A percentile compares a stretch with the other conserved stretches of the same genome.
Evolutionary conservation across 768 basidiomycete genomes (phyloP).

Genomic region (Macrolepiota albuminosa): DNA sequence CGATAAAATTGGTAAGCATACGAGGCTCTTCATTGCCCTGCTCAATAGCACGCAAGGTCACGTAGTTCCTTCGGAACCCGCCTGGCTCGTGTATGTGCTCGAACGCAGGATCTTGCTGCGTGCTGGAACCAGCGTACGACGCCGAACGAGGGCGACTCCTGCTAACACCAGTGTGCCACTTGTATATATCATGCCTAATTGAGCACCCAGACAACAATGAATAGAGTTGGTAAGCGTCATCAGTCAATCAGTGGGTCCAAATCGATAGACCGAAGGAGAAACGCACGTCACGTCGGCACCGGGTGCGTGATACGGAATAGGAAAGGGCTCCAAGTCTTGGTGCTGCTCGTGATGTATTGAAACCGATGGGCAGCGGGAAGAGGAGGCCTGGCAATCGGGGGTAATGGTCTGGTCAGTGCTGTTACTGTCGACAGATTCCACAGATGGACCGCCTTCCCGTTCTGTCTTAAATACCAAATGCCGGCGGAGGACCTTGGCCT

Average conservation of each 20-base stretch:
- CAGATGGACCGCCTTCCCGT: slow-evolving; percentile 30
- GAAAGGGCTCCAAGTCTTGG: slow-evolving; percentile 68
- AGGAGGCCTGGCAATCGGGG: slow-evolving; percentile 18
- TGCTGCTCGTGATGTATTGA: slow-evolving; percentile 22
- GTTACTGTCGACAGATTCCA: slow-evolving; percentile 21
- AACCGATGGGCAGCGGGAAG: slow-evolving; percentile 25
- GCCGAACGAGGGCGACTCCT: slow-evolving; percentile 63
- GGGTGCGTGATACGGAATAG: slow-evolving; percentile 82
- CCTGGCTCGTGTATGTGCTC: slow-evolving; percentile 95
- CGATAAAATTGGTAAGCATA: slow-evolving; percentile 83
- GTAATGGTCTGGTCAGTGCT: slow-evolving; percentile 24
- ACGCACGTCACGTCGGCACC: slow-evolving; percentile 94
- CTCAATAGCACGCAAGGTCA: slow-evolving; percentile 67
- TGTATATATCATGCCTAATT: slow-evolving; percentile 86
- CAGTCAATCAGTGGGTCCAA: neutral
- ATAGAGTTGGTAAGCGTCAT: neutral
- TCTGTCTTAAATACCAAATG: slow-evolving; percentile 80
- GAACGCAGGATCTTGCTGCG: slow-evolving; percentile 67
- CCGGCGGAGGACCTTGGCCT: slow-evolving; percentile 70
- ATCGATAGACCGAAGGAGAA: neutral
- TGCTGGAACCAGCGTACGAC: slow-evolving; percentile 59
- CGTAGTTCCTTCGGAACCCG: slow-evolving; percentile 88
- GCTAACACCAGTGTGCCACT: slow-evolving; percentile 81
- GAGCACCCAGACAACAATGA: neutral
- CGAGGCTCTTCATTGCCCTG: slow-evolving; percentile 57